Evolutionary conservation across 2,329 filamentous ascomycete species (phyloP).

Genomic region (Camillea tinctor): DNA sequence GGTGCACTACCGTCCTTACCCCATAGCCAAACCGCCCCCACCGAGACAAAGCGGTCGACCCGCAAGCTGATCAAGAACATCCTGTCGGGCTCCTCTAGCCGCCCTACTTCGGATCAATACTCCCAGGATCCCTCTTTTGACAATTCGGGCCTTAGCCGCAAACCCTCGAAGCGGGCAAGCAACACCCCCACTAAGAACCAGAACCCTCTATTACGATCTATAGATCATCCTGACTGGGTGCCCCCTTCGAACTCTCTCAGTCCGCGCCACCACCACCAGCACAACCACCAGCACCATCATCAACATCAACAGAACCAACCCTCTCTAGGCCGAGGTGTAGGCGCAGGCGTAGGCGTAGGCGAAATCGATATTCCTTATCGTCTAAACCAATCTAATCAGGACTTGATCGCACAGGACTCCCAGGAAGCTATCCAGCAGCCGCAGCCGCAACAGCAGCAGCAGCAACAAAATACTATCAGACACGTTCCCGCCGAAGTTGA

Average conservation of each 20-base stretch:
- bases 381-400: conserved; percentile 40
- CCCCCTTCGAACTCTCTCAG: conserved; percentile 17
- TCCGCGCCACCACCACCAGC: conserved; percentile 19
- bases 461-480: conserved; percentile 41
- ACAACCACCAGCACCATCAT: conserved; percentile 22
- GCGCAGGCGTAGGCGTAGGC: conserved; percentile 44
- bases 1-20: conserved; percentile 20
- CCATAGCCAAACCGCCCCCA: conserved; percentile 30
- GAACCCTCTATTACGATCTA: conserved; percentile 33
- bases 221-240: conserved; percentile 32
- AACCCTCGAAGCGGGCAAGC: conserved; percentile 58
- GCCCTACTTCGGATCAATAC: conserved; percentile 33
- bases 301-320: conserved; percentile 33
- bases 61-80: conserved; percentile 56
- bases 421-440: conserved; percentile 33
- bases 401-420: conserved; percentile 40
- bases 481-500: conserved; percentile 48
- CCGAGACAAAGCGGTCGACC: conserved; percentile 48
- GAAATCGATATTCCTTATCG: conserved; percentile 39
- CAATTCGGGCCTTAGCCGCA: conserved; percentile 49
- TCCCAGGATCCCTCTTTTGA: conserved; percentile 43
- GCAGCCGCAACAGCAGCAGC: not conserved
- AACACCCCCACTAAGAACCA: conserved; percentile 43
- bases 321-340: conserved; percentile 46
- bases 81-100: conserved; percentile 41